Evolutionary conservation across 192 early-diverging fungal species (phyloP).

Genomic region (Entomortierella beljakovae): DNA sequence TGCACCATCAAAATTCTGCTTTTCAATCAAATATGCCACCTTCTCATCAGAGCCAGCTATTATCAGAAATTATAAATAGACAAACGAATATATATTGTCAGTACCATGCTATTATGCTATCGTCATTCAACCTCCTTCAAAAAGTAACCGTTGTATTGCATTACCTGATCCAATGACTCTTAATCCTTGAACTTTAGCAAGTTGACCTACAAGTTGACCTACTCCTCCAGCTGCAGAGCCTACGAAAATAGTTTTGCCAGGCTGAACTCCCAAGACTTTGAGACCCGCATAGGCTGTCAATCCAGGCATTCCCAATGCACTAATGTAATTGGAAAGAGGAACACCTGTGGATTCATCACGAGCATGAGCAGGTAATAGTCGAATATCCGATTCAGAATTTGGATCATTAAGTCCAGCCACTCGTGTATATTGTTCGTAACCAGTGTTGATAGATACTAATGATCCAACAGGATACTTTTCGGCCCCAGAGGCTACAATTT

Average conservation of each 20-base stretch:
- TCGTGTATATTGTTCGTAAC: conserved; percentile 72
- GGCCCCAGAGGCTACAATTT: conserved; percentile 51
- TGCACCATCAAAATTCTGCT: conserved; percentile 81
- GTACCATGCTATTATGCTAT: background rate
- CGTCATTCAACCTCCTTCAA: background rate
- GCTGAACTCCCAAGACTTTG: conserved; percentile 75
- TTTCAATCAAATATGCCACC: conserved; percentile 70
- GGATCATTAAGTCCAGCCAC: conserved; percentile 57
- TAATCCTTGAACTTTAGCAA: conserved; percentile 83
- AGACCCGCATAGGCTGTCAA: conserved; percentile 55
- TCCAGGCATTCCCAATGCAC: conserved; percentile 74
- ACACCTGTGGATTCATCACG: conserved; percentile 45
- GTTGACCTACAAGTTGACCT: conserved; percentile 80
- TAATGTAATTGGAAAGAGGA: conserved; percentile 24
- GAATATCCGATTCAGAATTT: conserved; percentile 54
- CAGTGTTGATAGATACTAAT: conserved; percentile 62
- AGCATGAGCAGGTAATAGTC: conserved; percentile 56
- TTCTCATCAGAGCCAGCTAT: conserved; percentile 89
- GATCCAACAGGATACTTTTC: conserved; percentile 70
- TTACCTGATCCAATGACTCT: conserved; percentile 80
- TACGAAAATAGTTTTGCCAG: conserved; percentile 88
- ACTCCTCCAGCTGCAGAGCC: conserved; percentile 88
- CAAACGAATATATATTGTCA: background rate
- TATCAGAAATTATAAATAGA: conserved; percentile 9
- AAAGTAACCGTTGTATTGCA: background rate